Evolutionary conservation across 495 filamentous ascomycete species (phyloP).

Genomic region (Cercophora sp.): DNA sequence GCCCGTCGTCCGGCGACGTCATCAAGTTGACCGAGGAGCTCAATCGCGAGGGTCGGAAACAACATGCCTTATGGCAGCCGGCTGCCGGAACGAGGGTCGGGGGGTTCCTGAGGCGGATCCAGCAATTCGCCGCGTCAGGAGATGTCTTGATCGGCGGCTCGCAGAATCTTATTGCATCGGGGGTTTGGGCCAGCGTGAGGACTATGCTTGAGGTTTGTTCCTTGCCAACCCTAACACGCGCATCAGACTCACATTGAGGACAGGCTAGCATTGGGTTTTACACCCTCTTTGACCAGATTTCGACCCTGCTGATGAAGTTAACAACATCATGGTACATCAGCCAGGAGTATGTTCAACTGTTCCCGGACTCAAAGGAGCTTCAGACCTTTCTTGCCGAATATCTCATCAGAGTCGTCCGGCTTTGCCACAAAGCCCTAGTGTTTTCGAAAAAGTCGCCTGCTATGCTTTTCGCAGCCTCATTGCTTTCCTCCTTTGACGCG

Average conservation of each 20-base stretch:
- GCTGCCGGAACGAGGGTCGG: background rate
- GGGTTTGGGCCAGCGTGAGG: background rate
- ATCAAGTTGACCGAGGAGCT: background rate
- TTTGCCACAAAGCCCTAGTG: background rate
- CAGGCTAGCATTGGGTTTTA: background rate
- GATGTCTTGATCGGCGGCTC: background rate
- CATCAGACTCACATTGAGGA: too few species aligned
- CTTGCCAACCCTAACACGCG: too few species aligned
- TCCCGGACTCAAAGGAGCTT: background rate
- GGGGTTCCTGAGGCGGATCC: background rate
- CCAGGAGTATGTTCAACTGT: constrained; percentile 1
- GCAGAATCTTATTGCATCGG: background rate
- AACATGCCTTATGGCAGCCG: background rate
- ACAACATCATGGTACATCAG: background rate
- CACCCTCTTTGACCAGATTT: constrained; percentile 1
- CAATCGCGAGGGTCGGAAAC: constrained; percentile 3
- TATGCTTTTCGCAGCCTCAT: background rate
- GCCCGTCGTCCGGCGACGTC: background rate
- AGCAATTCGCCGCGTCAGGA: background rate
- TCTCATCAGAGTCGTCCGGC: background rate
- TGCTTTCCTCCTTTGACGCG: background rate
- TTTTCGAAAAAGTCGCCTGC: background rate
- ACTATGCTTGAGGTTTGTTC: background rate
- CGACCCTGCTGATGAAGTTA: background rate
- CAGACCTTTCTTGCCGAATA: constrained; percentile 3